Conservation (phyloP, 192 early-diverging fungal genomes). For the Podila horticola region DNA sequence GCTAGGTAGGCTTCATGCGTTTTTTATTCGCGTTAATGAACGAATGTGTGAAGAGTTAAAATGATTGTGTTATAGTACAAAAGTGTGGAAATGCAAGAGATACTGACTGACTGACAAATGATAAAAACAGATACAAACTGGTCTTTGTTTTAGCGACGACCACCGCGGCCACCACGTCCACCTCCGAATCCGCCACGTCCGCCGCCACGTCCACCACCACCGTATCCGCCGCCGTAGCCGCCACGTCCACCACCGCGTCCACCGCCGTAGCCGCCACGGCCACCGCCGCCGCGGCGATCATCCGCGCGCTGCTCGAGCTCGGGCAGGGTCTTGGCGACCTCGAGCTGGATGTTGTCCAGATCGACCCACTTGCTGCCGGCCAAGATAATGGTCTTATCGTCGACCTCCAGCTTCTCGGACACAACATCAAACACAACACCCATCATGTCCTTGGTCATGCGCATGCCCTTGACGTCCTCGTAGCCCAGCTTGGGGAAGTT, state of each 20-base stretch:
- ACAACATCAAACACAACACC: conserved; percentile 89
- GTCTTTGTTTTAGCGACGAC: conserved; percentile 47
- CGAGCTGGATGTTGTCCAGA: conserved; percentile 69
- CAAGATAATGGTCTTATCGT: conserved; percentile 59
- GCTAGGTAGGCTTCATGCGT: too few species aligned
- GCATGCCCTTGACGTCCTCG: conserved; percentile 82
- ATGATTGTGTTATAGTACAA: neutral
- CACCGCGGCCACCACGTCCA: conserved; percentile 56
- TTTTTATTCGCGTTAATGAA: too few species aligned
- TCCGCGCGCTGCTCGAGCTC: conserved; percentile 75
- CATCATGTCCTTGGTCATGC: conserved; percentile 81
- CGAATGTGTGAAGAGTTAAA: too few species aligned
- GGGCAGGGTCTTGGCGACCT: conserved; percentile 80
- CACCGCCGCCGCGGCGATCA: conserved; percentile 51
- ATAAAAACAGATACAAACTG: neutral
- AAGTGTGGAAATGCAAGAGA: neutral
- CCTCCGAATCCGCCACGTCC: conserved; percentile 52
- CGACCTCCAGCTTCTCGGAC: conserved; percentile 73
- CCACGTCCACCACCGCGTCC: conserved; percentile 55
- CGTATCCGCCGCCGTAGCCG: conserved; percentile 54
- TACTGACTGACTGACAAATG: neutral
- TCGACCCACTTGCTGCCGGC: conserved; percentile 81
- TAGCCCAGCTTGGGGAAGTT: conserved; percentile 76
- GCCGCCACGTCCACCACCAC: conserved; percentile 56
- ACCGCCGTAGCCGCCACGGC: conserved; percentile 52